phyloP scores from a whole-genome alignment of 2,329 filamentous ascomycete species.

The Macroventuria anomochaeta region DNA sequence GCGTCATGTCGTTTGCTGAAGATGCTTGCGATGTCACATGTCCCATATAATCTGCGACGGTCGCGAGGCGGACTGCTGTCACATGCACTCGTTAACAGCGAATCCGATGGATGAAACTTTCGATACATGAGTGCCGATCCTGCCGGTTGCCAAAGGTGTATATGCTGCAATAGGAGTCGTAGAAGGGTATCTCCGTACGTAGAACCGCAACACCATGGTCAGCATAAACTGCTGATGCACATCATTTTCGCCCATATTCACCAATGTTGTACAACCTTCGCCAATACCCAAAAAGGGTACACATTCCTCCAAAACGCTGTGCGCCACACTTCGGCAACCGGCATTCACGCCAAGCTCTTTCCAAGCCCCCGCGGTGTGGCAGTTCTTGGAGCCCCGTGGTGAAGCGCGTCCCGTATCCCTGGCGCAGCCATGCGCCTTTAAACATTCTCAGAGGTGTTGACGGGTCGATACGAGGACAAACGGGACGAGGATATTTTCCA shows the following conservation, averaged over 20 bases:
- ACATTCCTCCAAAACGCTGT: background rate
- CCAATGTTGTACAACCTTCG: background rate
- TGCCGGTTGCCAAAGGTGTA: conserved; percentile 3
- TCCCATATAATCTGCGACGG: too few relatives aligned
- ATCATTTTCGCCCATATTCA: background rate
- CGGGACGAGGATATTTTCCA: conserved; percentile 28
- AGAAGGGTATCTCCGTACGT: background rate
- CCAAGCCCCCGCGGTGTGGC: background rate
- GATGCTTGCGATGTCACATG: too few relatives aligned
- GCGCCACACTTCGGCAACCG: conserved; percentile 6
- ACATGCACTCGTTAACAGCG: too few relatives aligned
- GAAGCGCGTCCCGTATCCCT: background rate
- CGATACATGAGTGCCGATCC: background rate
- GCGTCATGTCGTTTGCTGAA: too few relatives aligned
- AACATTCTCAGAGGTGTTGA: conserved; percentile 26
- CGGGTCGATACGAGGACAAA: conserved; percentile 25
- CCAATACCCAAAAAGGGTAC: background rate
- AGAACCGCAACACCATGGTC: background rate
- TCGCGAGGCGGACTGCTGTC: too few relatives aligned
- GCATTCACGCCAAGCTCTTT: conserved; percentile 6
- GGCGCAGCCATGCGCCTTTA: conserved; percentile 14
- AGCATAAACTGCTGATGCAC: background rate
- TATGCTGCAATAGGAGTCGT: conserved; percentile 6
- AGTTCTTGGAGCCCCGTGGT: background rate
- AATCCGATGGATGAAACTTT: too few relatives aligned